A percentile compares a stretch with the other conserved stretches of the same genome.
phyloP scores from a whole-genome alignment of 352 stramenopile genomes.

The Lagenidium sp. region DNA sequence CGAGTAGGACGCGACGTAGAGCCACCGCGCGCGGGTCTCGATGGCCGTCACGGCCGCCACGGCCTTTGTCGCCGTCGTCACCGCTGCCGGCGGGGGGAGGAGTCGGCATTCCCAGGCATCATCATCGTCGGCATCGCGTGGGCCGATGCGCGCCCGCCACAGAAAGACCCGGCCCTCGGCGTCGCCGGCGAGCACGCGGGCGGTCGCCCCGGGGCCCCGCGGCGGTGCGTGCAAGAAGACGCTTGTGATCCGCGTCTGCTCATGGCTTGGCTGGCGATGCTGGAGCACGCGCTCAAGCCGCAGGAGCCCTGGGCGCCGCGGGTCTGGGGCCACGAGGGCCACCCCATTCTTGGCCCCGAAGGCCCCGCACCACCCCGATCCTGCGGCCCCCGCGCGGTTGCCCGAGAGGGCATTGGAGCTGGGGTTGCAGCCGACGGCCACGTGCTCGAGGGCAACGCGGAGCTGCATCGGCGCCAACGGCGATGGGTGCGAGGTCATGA shows the following conservation, averaged over 20 bases:
- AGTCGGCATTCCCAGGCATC: constrained; percentile 8
- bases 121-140: too few relatives aligned
- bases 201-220: background rate
- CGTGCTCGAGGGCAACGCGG: constrained; percentile 31
- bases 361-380: constrained; percentile 18
- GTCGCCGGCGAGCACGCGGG: constrained; percentile 44
- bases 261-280: constrained; percentile 18
- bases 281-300: constrained; percentile 31
- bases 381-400: constrained; percentile 6
- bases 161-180: constrained; percentile 53
- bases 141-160: constrained; percentile 13
- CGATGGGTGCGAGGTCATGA: too few relatives aligned
- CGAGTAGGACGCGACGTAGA: constrained; percentile 39
- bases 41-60: constrained; percentile 26
- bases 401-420: constrained; percentile 36
- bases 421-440: constrained; percentile 42
- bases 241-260: constrained; percentile 33
- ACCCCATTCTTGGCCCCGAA: constrained; percentile 46
- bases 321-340: constrained; percentile 19
- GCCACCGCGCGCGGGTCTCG: constrained; percentile 17
- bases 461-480: too few relatives aligned
- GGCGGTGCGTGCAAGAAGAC: constrained; percentile 21
- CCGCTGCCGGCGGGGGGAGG: constrained; percentile 4
- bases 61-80: constrained; percentile 9
- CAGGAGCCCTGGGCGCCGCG: constrained; percentile 9